Percentiles rank a stretch among this genome's conserved stretches.
phyloP scores from a whole-genome alignment of 2,329 filamentous ascomycete species.

The Beauveria sp. region DNA sequence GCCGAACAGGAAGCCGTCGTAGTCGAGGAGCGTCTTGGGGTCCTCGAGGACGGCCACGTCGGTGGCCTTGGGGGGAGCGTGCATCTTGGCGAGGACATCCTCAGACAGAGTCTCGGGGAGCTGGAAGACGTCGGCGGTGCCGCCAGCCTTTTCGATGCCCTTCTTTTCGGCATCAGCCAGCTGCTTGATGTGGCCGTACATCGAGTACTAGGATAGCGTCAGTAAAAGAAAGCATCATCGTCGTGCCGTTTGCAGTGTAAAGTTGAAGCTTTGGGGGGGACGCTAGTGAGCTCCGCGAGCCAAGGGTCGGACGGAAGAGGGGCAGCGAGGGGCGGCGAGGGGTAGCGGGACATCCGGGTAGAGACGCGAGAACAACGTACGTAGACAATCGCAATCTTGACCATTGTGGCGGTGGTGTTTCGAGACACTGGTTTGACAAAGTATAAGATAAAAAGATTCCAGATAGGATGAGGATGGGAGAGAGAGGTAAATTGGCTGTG shows the following conservation, averaged over 20 bases:
- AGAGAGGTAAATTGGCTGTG: not conserved
- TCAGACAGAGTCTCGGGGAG: slow-evolving; percentile 78
- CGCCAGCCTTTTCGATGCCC: slow-evolving; percentile 83
- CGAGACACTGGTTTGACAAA: slow-evolving; percentile 24
- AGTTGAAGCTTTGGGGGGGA: not conserved
- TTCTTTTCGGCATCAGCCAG: slow-evolving; percentile 85
- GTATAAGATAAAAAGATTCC: not conserved
- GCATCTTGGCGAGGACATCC: slow-evolving; percentile 83
- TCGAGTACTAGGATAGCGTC: slow-evolving; percentile 62
- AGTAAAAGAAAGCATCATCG: not conserved
- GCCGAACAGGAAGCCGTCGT: slow-evolving; percentile 86
- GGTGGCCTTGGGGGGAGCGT: slow-evolving; percentile 69
- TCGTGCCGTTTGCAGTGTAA: not conserved
- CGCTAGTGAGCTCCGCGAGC: not conserved
- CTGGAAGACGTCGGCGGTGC: slow-evolving; percentile 75
- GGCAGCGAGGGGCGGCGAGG: not conserved
- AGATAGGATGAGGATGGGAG: not conserved
- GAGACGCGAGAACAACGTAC: slow-evolving; percentile 41
- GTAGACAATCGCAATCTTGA: slow-evolving; percentile 86
- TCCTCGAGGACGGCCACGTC: slow-evolving; percentile 56
- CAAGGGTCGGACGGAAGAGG: not conserved
- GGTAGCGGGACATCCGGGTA: not conserved
- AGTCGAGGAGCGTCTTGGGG: slow-evolving; percentile 55
- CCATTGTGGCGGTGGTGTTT: slow-evolving; percentile 50
- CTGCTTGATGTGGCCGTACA: slow-evolving; percentile 83